These are phyloP conservation scores for Hordeum marinum DNA, from an alignment of 176 grass and related monocot genomes.

Conservation along the genomic window DNA sequence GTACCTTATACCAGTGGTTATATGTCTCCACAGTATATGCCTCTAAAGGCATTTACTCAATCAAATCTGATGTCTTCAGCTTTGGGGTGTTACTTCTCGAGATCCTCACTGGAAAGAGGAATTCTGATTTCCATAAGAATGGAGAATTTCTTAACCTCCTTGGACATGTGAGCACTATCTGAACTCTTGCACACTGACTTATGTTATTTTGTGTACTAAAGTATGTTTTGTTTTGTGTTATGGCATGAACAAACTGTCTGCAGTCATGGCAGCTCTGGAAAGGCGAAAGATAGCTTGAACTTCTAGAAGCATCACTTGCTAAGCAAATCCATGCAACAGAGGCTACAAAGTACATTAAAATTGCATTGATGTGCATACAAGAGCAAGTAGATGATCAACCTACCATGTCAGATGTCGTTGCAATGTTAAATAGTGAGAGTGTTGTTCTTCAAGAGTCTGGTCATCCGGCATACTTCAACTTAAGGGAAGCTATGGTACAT, in stretches of 20 bases:
- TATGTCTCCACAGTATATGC: slow-evolving; percentile 40
- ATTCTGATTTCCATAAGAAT: slow-evolving; percentile 6
- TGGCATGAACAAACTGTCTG: neutral
- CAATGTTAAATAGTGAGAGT: slow-evolving; percentile 1
- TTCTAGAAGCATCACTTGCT: neutral
- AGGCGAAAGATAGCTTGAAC: neutral
- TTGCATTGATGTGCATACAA: slow-evolving; percentile 30
- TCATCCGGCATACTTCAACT: slow-evolving; percentile 22
- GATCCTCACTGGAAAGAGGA: slow-evolving; percentile 28
- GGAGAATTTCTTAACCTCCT: slow-evolving; percentile 25
- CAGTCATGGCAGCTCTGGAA: slow-evolving; percentile 34
- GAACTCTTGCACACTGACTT: neutral
- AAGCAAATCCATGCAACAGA: neutral
- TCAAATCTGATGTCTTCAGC: slow-evolving; percentile 42
- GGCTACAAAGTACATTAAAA: slow-evolving; percentile 6
- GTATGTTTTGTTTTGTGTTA: neutral
- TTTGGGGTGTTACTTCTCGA: slow-evolving; percentile 42
- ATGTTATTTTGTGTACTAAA: neutral
- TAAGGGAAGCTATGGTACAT: neutral
- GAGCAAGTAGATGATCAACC: slow-evolving; percentile 21
- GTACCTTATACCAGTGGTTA: neutral
- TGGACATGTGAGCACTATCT: slow-evolving; percentile 24
- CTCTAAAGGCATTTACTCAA: slow-evolving; percentile 25
- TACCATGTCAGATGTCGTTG: slow-evolving; percentile 26
- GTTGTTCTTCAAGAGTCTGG: neutral